These are phyloP conservation scores for Aspergillus sojae DNA, from an alignment of 2,329 filamentous ascomycete species.

Conservation along the genomic window DNA sequence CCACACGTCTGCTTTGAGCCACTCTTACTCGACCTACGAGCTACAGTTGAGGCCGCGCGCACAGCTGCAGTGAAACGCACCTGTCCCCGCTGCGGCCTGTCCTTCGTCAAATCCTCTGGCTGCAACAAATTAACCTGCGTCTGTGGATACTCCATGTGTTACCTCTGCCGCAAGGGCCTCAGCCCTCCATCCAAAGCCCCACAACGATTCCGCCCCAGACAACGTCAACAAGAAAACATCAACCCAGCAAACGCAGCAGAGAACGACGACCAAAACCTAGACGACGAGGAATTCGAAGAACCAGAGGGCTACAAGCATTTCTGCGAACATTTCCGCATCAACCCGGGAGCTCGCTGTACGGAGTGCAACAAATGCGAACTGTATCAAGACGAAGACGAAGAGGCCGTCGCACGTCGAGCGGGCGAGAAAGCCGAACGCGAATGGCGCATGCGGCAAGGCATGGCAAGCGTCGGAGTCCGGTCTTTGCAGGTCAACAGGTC, in stretches of 20 bases:
- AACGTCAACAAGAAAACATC: constrained; percentile 23
- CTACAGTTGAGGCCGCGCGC: constrained; percentile 89
- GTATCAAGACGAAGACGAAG: constrained; percentile 71
- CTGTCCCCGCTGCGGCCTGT: constrained; percentile 86
- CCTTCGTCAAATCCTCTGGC: constrained; percentile 88
- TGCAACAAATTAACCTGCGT: constrained; percentile 97
- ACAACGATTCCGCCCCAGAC: constrained; percentile 13
- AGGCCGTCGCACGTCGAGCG: constrained; percentile 67
- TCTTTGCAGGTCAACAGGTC: constrained; percentile 32
- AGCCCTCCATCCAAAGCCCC: constrained; percentile 28
- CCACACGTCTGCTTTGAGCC: constrained; percentile 90
- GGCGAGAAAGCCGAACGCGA: constrained; percentile 71
- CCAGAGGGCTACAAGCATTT: constrained; percentile 87
- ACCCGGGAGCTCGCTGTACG: constrained; percentile 72
- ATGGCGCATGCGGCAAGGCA: constrained; percentile 68
- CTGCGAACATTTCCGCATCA: constrained; percentile 89
- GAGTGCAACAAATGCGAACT: constrained; percentile 83
- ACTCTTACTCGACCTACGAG: constrained; percentile 76
- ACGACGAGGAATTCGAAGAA: constrained; percentile 42
- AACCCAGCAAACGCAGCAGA: constrained; percentile 46
- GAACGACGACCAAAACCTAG: constrained; percentile 26
- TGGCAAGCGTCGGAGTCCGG: constrained; percentile 21
- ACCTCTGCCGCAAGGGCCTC: constrained; percentile 79
- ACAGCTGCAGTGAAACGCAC: constrained; percentile 93
- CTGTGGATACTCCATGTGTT: constrained; percentile 98